Evolutionary conservation across 2,329 filamentous ascomycete species (phyloP), one percentile per base, ranked within the genome.

Genomic region (Hawksworthiomyces lignivorus): DNA sequence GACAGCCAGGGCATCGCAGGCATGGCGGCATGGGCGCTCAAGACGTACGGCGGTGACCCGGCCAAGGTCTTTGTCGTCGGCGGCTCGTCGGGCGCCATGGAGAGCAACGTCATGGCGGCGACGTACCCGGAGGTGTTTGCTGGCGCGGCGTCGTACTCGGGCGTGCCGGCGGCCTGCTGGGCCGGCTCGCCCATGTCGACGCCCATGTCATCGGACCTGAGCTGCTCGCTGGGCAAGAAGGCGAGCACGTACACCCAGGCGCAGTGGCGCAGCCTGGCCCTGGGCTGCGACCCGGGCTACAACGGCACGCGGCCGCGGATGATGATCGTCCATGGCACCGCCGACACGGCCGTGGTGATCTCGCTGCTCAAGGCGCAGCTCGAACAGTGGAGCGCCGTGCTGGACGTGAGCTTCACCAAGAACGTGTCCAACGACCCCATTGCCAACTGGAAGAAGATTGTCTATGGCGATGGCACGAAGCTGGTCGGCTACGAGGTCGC

Each of bases 241-340:
- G 24, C 24, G 7, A 57, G 60, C 36, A 55, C 54, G 19, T 64
- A 65, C 2, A 63, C 65, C 0, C 59, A 67, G 0, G 59, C 66
- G 32, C 56, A 66, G 38, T 75, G 71, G 71, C 66, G 64, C 24
- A 61, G 68, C 39, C 58, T 68, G 12, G 69, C 63, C 4, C 55
- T 67, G 7, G 58, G 59, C 41, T 64, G 65, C 44, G 59, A 59
- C 44, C 54, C 58, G 2, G 51, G 56, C 1, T 62, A 61, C 39
- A 52, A 37, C 24, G 73, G 73, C 0, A 48, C 65, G 2, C 60
- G 73, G 3, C 75, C 75, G 0, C 67, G 64, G 43, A 74, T 80
- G 68, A 72, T 77, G 54, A 67, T 78, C 48, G 79, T 72, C 61
- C 75, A 80, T 49, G 75, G 75, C 28, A 68, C 65, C 18, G 57